Base-by-base conservation (phyloP, 345 rosid species). In the Gossypioides kirkii region DNA sequence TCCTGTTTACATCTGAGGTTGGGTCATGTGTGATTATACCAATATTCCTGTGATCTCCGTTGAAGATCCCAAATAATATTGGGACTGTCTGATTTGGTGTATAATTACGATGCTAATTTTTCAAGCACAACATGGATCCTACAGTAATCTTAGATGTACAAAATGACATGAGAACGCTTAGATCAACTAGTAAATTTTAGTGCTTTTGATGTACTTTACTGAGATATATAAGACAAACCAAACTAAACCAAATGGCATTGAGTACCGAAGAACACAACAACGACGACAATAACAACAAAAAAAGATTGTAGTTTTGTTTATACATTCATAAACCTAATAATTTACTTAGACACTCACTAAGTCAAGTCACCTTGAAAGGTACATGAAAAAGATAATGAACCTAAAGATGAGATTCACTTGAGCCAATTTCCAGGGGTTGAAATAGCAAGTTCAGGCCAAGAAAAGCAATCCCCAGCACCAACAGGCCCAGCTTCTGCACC, bases 381-480 rank as follows among this genome's bases (percentile, higher is more conserved):
- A 26, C 43, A 64, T 42, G 36, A 13, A 66, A 63, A 36, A 28
- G 61, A 23, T 11, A 25, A 58, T 22, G 41, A 46, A 20, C 18
- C 32, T 23, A 23, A 71, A 66, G 36, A 58, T 71, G 69, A 43
- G 18, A 36, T 52, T 90, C 89, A 91, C 73, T 88, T 93, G 64
- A 86, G 83, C 25, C 87, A 81, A 86, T 87, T 91, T 59, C 88
- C 95, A 14, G 90, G 88, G 10, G 96, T 92, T 17, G 97, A 90
- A 74, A 94, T 94, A 17, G 97, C 93, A 18, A 90, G 88, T 53
- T 92, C 97, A n/a, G 97, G 95, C 98, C 96, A 90, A 43, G 92
- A 76, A 66, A 90, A 90, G 84, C 90, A 90, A 78, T 89, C 92
- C 17, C 87, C 90, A 58, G 70, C 17, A 8, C 75, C 76, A 1